Percentiles rank a stretch among this genome's conserved stretches.
Conservation (phyloP, 352 stramenopile genomes). For the Globisporangium abappressorium region DNA sequence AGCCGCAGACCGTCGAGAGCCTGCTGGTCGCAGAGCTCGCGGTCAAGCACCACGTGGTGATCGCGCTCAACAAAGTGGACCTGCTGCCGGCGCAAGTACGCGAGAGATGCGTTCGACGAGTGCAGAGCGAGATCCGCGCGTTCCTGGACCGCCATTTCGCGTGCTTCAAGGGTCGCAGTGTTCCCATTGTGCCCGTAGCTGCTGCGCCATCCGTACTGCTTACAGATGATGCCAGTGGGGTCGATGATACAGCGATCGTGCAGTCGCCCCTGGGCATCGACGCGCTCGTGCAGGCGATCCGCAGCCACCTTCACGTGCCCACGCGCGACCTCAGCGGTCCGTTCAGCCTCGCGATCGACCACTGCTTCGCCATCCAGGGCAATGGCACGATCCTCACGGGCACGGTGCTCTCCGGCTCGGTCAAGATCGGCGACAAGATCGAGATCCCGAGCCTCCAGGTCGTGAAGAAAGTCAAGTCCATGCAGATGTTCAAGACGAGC, state of each 20-base stretch:
- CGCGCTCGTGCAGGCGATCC: slow-evolving; percentile 52
- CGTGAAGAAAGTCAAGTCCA: slow-evolving; percentile 95
- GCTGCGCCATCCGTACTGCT: slow-evolving; percentile 23
- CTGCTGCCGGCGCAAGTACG: slow-evolving; percentile 80
- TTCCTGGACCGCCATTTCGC: slow-evolving; percentile 29
- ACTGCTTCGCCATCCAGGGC: slow-evolving; percentile 97
- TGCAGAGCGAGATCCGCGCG: slow-evolving; percentile 62
- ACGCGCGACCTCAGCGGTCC: slow-evolving; percentile 40
- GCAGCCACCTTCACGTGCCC: slow-evolving; percentile 32
- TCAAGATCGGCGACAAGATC: slow-evolving; percentile 91
- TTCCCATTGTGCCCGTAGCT: slow-evolving; percentile 86
- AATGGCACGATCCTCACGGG: slow-evolving; percentile 98
- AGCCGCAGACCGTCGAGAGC: slow-evolving; percentile 98
- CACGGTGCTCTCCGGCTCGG: slow-evolving; percentile 83
- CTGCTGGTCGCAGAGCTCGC: slow-evolving; percentile 95
- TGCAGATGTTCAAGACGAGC: slow-evolving; percentile 97
- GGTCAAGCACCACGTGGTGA: slow-evolving; percentile 86
- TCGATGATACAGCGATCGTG: slow-evolving; percentile 13
- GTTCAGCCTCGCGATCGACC: slow-evolving; percentile 95
- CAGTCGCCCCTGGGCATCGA: slow-evolving; percentile 56
- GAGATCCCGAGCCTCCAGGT: slow-evolving; percentile 87
- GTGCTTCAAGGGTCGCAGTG: slow-evolving; percentile 14
- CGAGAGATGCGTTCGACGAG: slow-evolving; percentile 49
- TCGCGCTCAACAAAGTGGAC: slow-evolving; percentile 97
- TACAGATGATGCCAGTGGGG: neutral